Percentiles rank a stretch among this genome's conserved stretches.
Conservation (phyloP, 2,329 filamentous ascomycete genomes). For the Cytospora mali region DNA sequence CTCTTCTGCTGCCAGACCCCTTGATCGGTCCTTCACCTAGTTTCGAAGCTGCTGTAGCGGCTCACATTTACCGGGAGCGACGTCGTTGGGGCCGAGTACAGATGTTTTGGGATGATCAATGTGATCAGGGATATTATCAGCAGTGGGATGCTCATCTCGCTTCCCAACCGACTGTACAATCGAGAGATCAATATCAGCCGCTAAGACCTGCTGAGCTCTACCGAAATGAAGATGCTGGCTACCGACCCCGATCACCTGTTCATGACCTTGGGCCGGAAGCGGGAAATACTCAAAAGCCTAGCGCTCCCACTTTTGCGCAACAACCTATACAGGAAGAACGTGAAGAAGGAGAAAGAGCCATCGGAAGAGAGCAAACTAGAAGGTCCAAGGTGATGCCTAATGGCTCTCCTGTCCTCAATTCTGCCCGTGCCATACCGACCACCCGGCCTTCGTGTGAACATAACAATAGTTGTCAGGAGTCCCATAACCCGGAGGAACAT, state of each 20-base stretch:
- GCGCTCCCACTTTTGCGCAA: not conserved
- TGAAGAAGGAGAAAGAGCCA: not conserved
- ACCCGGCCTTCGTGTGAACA: too few relatives aligned
- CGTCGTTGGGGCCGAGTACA: too few relatives aligned
- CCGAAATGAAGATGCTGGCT: not conserved
- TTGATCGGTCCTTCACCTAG: not conserved
- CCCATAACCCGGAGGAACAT: not conserved
- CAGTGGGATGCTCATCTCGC: not conserved
- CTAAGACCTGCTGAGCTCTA: not conserved
- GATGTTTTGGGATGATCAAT: too few relatives aligned
- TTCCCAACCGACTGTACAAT: not conserved
- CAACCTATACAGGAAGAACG: not conserved
- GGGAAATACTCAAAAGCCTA: not conserved
- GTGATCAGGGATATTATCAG: not conserved
- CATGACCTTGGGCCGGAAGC: too few relatives aligned
- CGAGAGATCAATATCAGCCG: not conserved
- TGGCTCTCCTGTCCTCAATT: not conserved
- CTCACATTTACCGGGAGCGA: too few relatives aligned
- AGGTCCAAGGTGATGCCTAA: not conserved
- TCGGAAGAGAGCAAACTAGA: too few relatives aligned
- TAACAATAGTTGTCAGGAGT: too few relatives aligned
- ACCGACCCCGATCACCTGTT: not conserved
- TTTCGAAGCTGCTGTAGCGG: not conserved
- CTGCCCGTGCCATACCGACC: not conserved
- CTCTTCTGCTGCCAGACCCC: not conserved